A percentile compares a stretch with the other conserved stretches of the same genome.
phyloP scores from a whole-genome alignment of 73 alveolate species.

The Uronychia binucleata region DNA sequence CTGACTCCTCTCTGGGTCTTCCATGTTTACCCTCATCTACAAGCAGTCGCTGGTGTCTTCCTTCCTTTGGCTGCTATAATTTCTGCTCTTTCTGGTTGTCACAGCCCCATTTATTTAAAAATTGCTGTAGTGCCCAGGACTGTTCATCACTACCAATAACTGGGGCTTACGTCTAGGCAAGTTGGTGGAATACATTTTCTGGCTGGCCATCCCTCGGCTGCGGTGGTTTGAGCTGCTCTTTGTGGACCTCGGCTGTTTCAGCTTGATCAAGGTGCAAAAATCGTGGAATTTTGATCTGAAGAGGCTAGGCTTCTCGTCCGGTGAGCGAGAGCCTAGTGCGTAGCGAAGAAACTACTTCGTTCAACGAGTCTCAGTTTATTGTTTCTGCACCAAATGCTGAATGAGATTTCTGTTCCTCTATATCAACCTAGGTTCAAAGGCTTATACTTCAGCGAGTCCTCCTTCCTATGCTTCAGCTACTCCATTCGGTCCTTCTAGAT shows the following conservation, averaged over 20 bases:
- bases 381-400: neutral
- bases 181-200: neutral
- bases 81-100: neutral
- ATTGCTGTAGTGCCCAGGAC: neutral
- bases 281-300: slow-evolving; percentile 4
- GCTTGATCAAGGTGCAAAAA: neutral
- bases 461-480: neutral
- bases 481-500: neutral
- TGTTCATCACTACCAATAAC: neutral
- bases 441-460: neutral
- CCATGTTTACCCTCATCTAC: too few species aligned
- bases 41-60: too few species aligned
- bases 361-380: neutral
- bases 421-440: neutral
- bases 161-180: too few species aligned
- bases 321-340: slow-evolving; percentile 1
- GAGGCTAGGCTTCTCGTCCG: neutral
- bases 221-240: neutral
- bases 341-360: neutral
- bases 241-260: neutral
- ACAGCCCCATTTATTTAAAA: neutral
- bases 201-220: neutral
- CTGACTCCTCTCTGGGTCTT: too few species aligned
- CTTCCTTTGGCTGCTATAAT: neutral
- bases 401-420: slow-evolving; percentile 1